phyloP scores from a whole-genome alignment of 2,329 filamentous ascomycete species.

The Curvularia hawaiiensis region DNA sequence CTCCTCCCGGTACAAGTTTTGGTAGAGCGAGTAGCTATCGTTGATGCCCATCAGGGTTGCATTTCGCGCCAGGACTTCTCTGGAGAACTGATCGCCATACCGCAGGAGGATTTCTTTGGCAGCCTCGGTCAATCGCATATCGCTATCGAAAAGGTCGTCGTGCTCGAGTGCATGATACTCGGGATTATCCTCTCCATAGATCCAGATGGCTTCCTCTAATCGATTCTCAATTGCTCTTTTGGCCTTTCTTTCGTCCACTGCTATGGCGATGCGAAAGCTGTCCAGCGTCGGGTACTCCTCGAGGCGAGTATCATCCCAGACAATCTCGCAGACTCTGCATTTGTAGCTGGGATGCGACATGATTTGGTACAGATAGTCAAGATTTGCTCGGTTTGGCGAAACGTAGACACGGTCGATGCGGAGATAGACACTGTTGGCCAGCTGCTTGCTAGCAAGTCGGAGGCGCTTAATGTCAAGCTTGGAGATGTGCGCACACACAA shows the following conservation, averaged over 20 bases:
- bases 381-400: constrained; percentile 48
- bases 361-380: constrained; percentile 46
- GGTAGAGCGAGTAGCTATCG: constrained; percentile 38
- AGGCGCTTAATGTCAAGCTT: constrained; percentile 30
- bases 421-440: constrained; percentile 30
- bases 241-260: constrained; percentile 24
- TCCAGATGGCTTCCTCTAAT: constrained; percentile 14
- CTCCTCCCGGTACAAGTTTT: constrained; percentile 43
- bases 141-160: constrained; percentile 16
- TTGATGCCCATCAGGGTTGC: constrained; percentile 27
- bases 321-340: constrained; percentile 44
- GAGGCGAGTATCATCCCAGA: constrained; percentile 50
- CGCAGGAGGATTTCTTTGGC: constrained; percentile 24
- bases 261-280: constrained; percentile 16
- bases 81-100: constrained; percentile 19
- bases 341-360: constrained; percentile 46
- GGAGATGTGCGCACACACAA: constrained; percentile 22
- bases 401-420: constrained; percentile 48
- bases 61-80: constrained; percentile 22
- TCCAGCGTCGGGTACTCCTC: constrained; percentile 23
- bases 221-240: constrained; percentile 14
- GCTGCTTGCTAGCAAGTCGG: constrained; percentile 22
- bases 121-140: constrained; percentile 21
- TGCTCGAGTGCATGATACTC: constrained; percentile 16
- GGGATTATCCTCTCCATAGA: constrained; percentile 7